Base-by-base conservation (phyloP, 306 rosid species). In the Dryas alaskensis region DNA sequence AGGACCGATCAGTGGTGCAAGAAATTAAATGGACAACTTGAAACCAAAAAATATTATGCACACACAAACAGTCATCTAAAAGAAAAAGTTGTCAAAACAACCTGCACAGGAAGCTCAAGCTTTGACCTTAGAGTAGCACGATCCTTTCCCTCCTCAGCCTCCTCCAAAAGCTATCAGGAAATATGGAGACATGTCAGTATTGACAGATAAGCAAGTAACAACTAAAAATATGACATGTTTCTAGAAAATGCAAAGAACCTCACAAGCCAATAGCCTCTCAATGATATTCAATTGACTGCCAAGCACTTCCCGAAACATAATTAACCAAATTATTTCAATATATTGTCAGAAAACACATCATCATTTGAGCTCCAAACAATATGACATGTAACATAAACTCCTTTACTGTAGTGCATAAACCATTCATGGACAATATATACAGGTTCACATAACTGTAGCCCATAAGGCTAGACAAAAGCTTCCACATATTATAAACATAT, bases 71-170 rank as follows among this genome's bases (percentile, higher is more conserved):
- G 59, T 16, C 40, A 58, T 58, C 12, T 50, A 39, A 69, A 79
- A 73, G 37, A 65, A 13, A 16, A 70, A 81, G 64, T 68, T 73
- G 59, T 75, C 72, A 40, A 78, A 83, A 64, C 78, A 69, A 95
- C 99, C 99, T 95, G 99, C 81, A 95, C 99, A 27, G 99, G 99
- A 60, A 95, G 95, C 81, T 95, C 98, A 71, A 95, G 98, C 88
- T 95, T 95, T 75, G 99, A 89, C 90, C 90, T 89, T 89, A 95
- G 80, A 69, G 91, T 95, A 70, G 86, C 80, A 51, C 89, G 93
- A 75, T 88, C 97, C 83, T 88, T 95, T 83, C 98, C 99, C 70
- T 94, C 99, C 84, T 88, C 98, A 16, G 96, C 97, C 83, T 95
- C 99, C 78, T 95, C 96, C 89, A 92, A 79, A 53, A 95, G 90